Conservation (phyloP, 495 filamentous ascomycete species). For the Daldinia concentrica region DNA sequence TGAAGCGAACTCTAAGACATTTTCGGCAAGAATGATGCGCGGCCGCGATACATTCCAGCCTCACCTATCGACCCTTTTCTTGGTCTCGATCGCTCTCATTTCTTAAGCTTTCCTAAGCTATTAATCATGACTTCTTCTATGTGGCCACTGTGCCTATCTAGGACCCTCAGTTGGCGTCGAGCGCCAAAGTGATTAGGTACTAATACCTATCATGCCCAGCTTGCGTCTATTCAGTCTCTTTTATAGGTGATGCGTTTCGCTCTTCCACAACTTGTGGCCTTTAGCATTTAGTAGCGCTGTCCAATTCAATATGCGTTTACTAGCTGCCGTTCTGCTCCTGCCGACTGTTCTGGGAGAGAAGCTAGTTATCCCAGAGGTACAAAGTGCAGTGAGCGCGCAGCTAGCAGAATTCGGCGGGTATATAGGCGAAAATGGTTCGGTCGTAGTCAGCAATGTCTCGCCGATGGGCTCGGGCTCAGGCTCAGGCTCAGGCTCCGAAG, state of each 20-base stretch:
- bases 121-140: conserved; percentile 26
- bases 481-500: conserved; percentile 2
- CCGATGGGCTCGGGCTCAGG: conserved; percentile 1
- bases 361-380: conserved; percentile 39
- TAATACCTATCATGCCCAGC: conserved; percentile 14
- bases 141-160: neutral
- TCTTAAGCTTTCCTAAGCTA: conserved; percentile 4
- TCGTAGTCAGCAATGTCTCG: conserved; percentile 14
- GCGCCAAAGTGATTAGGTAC: conserved; percentile 5
- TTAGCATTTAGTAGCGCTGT: neutral
- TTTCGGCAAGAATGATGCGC: conserved; percentile 23
- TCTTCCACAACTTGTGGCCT: neutral
- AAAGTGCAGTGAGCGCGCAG: conserved; percentile 36
- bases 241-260: neutral
- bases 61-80: conserved; percentile 17
- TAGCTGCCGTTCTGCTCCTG: conserved; percentile 19
- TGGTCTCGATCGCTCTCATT: conserved; percentile 31
- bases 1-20: conserved; percentile 37
- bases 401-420: conserved; percentile 36
- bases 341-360: conserved; percentile 31
- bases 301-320: conserved; percentile 36
- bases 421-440: conserved; percentile 15
- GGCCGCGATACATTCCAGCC: conserved; percentile 17
- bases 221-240: neutral
- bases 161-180: conserved; percentile 12